Percentiles rank a stretch among this genome's conserved stretches.
Evolutionary conservation across 176 grass and related monocot species (phyloP).

Genomic region (Thinopyrum elongatum): DNA sequence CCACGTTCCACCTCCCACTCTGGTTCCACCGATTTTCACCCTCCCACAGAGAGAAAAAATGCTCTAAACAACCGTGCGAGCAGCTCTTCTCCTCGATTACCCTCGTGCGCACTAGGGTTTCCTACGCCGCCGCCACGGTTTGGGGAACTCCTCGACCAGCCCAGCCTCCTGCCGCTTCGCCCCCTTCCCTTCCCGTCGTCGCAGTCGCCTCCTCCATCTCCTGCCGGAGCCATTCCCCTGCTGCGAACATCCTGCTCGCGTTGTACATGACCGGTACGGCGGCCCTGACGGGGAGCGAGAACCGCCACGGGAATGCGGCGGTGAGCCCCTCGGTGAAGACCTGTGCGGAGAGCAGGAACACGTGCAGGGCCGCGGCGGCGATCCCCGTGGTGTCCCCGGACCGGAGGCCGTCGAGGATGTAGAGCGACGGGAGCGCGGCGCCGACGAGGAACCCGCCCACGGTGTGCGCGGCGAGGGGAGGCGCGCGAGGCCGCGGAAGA

Average conservation of each 20-base stretch:
- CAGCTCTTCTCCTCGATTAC: too few species aligned
- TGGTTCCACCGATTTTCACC: too few species aligned
- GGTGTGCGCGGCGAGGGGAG: conserved; percentile 40
- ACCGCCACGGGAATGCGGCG: conserved; percentile 42
- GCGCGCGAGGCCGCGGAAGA: conserved; percentile 22
- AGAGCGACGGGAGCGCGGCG: conserved; percentile 57
- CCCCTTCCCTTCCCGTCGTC: too few species aligned
- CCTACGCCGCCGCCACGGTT: too few species aligned
- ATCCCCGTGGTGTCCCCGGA: conserved; percentile 42
- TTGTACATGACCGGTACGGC: conserved; percentile 64
- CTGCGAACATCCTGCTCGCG: conserved; percentile 41
- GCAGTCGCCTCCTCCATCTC: too few species aligned
- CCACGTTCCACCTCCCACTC: too few species aligned
- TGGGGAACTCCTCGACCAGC: too few species aligned
- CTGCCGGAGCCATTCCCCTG: too few species aligned
- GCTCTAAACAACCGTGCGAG: too few species aligned
- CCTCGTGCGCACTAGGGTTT: too few species aligned
- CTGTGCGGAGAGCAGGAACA: conserved; percentile 75
- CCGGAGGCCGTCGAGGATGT: conserved; percentile 70
- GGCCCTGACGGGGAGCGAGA: conserved; percentile 72
- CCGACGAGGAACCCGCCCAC: conserved; percentile 41
- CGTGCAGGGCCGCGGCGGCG: conserved; percentile 49
- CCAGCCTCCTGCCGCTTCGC: too few species aligned
- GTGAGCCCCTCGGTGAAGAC: conserved; percentile 73
- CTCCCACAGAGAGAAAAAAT: too few species aligned